phyloP scores from a whole-genome alignment of 2,329 filamentous ascomycete species.

The Ophiostoma populinum region DNA sequence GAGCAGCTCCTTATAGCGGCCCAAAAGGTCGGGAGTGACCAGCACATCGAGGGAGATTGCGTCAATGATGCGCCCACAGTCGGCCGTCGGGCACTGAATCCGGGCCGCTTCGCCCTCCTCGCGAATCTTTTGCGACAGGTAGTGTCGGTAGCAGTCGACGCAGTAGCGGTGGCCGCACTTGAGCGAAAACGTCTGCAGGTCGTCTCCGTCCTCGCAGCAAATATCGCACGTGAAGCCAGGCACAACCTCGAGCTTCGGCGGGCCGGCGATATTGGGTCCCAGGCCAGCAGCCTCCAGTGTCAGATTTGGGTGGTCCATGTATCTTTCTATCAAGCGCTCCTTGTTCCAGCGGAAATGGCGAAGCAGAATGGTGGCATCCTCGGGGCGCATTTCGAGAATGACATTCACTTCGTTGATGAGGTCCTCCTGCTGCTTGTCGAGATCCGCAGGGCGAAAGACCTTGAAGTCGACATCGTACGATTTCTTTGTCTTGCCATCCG shows the following conservation, averaged over 20 bases:
- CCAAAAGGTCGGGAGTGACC: conserved; percentile 35
- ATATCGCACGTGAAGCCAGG: conserved; percentile 83
- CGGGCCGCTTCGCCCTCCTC: conserved; percentile 90
- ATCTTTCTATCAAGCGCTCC: conserved; percentile 82
- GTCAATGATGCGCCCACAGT: conserved; percentile 81
- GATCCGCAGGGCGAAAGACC: conserved; percentile 63
- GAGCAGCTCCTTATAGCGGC: conserved; percentile 66
- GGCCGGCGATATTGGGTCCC: conserved; percentile 40
- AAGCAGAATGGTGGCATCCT: conserved; percentile 79
- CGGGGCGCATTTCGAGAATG: conserved; percentile 75
- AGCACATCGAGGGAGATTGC: conserved; percentile 73
- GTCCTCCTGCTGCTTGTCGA: conserved; percentile 68
- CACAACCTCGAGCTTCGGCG: conserved; percentile 52
- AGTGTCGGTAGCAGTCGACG: conserved; percentile 80
- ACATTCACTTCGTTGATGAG: conserved; percentile 82
- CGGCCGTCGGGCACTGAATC: conserved; percentile 81
- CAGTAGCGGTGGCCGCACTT: conserved; percentile 92
- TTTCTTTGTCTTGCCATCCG: conserved; percentile 47
- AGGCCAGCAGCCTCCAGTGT: conserved; percentile 75
- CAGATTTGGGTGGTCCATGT: conserved; percentile 76
- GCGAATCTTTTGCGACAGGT: conserved; percentile 80
- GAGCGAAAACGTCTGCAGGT: conserved; percentile 74
- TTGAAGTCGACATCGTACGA: conserved; percentile 74
- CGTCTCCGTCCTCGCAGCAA: conserved; percentile 75
- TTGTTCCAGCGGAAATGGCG: conserved; percentile 92